phyloP scores from a whole-genome alignment of 257 asterid genomes.

The Solanum sejunctum region DNA sequence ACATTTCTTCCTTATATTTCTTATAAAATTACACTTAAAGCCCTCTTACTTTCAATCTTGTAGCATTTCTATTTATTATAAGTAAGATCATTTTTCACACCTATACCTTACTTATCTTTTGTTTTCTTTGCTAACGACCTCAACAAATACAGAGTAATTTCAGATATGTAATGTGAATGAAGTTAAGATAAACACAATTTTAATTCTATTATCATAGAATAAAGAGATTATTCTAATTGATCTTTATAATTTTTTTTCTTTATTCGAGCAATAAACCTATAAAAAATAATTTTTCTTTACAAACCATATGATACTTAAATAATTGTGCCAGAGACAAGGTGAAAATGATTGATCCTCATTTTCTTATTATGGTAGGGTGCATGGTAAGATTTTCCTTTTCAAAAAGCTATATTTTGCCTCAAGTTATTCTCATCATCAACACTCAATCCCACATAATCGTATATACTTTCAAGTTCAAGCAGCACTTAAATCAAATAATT shows the following conservation, averaged over 20 bases:
- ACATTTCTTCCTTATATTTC: background rate
- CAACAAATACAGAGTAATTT: background rate
- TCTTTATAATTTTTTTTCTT: rapidly evolving
- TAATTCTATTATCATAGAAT: rapidly evolving
- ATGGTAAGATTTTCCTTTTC: background rate
- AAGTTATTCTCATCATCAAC: background rate
- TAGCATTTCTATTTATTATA: background rate
- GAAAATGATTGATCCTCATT: background rate
- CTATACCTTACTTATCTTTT: background rate
- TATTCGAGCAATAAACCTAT: rapidly evolving
- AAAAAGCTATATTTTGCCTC: background rate
- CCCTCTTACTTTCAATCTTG: background rate
- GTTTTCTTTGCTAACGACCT: background rate
- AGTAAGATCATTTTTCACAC: background rate
- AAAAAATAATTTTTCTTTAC: background rate
- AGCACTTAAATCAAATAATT: background rate
- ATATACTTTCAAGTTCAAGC: background rate
- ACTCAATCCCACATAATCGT: background rate
- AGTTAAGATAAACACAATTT: background rate
- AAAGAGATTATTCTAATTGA: background rate
- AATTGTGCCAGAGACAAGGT: background rate
- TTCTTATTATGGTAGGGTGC: background rate
- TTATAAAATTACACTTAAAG: background rate
- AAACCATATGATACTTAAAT: background rate
- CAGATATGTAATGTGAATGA: rapidly evolving